Base-by-base conservation (phyloP, 768 basidiomycete genomes). In the Saitozyma sp. region DNA sequence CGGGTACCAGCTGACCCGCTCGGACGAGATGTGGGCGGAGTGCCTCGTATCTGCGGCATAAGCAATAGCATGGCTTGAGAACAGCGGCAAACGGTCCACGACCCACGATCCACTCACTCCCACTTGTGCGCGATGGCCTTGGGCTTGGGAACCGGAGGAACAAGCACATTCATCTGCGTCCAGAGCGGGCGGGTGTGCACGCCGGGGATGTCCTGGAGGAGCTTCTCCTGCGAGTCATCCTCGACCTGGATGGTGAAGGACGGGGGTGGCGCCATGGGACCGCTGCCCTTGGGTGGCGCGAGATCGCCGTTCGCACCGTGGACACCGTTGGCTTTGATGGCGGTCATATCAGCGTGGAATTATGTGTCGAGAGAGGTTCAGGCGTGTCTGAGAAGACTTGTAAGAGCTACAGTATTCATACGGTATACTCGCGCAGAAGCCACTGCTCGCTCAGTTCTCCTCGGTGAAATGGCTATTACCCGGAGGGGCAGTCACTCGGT, bases 61-160 rank as follows among this genome's bases (percentile, higher is more conserved):
- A 29, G 29, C 10, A 13, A 17, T 4, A 29, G 13, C 11, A 16
- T 45, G 29, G 16, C 10, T 48, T 1, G 1, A 1, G 8, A 17
- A n/a, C 19, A 13, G n/a, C n/a, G n/a, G n/a, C n/a, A n/a, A n/a
- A n/a, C n/a, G n/a, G n/a, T n/a, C 7, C 55, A 16, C 5, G 9
- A 7, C 38, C 29, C 8, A 19, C 3, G 40, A 16, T n/a, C 38
- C 10, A 56, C 63, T 49, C 45, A 64, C 58, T 54, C 58, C 63
- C 63, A 64, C 46, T 64, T 64, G 58, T 64, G 52, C 20, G 54
- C 63, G 40, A 55, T 42, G 6, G 63, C 63, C 38, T 60, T 64
- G 51, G 63, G 63, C 39, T n/a, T 50, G 3, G 63, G 63, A 17
- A 20, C 17, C 10, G 63, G 53, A 9, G 63, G 63, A 9, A 49